Evolutionary conservation across 305 asterid genomes (phyloP).

Genomic region (Rubia peregrina): DNA sequence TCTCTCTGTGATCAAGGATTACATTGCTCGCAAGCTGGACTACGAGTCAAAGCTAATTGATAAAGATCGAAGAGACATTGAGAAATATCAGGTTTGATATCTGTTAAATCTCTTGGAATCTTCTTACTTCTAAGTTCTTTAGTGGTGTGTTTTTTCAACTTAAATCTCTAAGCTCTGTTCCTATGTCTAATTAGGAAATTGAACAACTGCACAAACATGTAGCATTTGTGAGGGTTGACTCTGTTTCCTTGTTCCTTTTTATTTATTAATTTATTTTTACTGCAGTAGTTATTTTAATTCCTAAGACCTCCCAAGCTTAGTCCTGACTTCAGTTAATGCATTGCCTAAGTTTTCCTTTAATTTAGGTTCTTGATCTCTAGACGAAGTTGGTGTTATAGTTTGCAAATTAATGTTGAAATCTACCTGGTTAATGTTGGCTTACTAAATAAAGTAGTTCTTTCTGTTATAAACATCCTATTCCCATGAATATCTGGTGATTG

Average conservation of each 20-base stretch:
- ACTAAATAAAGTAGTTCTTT: background rate
- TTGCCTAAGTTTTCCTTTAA: background rate
- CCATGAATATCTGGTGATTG: background rate
- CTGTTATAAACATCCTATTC: background rate
- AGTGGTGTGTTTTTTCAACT: background rate
- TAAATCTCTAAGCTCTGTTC: background rate
- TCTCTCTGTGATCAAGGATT: conserved; percentile 91
- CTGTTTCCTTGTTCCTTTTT: background rate
- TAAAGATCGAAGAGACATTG: conserved; percentile 72
- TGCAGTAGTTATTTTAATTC: background rate
- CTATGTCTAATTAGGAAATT: background rate
- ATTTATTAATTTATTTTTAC: background rate
- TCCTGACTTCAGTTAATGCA: background rate
- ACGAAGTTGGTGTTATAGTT: background rate
- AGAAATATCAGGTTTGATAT: conserved; percentile 76
- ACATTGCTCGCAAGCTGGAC: conserved; percentile 88
- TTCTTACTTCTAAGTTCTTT: background rate
- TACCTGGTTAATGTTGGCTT: background rate
- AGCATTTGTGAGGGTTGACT: background rate
- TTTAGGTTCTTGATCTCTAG: background rate
- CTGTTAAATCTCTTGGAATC: background rate
- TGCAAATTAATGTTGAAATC: background rate
- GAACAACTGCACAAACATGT: background rate
- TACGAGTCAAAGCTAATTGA: conserved; percentile 86
- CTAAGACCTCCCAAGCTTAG: conserved; percentile 2